Percentiles rank a stretch among this genome's conserved stretches.
Conservation (phyloP, 2,329 filamentous ascomycete species). For the Aspergillus carbonarius region DNA sequence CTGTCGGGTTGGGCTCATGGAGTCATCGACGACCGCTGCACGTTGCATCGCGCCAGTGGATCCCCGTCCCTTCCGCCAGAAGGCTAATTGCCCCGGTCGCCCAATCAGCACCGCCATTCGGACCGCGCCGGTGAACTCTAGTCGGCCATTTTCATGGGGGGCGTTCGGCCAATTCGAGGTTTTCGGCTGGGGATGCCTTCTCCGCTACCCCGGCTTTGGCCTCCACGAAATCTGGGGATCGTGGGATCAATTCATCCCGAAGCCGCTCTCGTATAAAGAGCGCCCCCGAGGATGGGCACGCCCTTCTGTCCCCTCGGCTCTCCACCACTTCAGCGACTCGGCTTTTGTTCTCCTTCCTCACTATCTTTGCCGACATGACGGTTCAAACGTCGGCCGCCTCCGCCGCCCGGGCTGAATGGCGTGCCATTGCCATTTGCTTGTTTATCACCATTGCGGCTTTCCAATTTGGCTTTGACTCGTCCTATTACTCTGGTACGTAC, state of each 20-base stretch:
- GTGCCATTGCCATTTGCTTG: conserved; percentile 2
- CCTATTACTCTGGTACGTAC: conserved; percentile 2
- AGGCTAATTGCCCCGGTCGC: background rate
- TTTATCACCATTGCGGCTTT: conserved; percentile 1
- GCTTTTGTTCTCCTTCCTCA: background rate
- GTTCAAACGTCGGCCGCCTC: background rate
- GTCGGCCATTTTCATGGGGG: background rate
- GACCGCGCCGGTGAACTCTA: conserved; percentile 1
- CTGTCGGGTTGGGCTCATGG: background rate
- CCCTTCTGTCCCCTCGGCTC: background rate
- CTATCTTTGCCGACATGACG: background rate
- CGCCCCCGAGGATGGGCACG: background rate
- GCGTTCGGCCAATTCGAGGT: background rate
- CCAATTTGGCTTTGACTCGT: conserved; percentile 4
- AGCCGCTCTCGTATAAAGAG: background rate
- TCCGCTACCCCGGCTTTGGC: background rate
- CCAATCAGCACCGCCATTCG: background rate
- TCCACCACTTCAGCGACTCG: background rate
- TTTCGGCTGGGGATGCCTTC: background rate
- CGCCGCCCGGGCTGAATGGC: background rate
- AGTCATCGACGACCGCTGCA: background rate
- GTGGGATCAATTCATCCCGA: background rate
- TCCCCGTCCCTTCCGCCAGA: background rate
- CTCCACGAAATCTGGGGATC: background rate
- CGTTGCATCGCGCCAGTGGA: background rate